A percentile compares a stretch with the other conserved stretches of the same genome.
Conservation (phyloP, 2,329 filamentous ascomycete genomes). For the Emergomyces africanus region DNA sequence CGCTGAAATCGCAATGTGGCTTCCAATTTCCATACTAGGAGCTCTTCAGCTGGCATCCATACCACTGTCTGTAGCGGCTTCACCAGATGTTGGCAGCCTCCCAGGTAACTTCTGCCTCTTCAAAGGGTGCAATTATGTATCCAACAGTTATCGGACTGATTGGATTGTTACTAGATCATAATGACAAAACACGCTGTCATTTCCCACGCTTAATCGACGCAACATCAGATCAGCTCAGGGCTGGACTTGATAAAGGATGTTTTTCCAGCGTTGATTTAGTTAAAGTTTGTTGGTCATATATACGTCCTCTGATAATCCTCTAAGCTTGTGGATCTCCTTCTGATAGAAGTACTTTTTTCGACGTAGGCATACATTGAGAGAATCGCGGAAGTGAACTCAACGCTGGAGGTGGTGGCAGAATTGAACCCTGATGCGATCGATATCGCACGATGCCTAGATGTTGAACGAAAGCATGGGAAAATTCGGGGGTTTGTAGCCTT, state of each 20-base stretch:
- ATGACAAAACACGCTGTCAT: not conserved
- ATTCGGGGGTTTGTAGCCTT: constrained; percentile 28
- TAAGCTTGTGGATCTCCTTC: not conserved
- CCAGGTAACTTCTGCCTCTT: not conserved
- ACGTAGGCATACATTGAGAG: constrained; percentile 37
- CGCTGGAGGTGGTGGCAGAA: constrained; percentile 40
- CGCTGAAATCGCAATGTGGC: not conserved
- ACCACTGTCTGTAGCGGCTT: not conserved
- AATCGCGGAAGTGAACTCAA: constrained; percentile 42
- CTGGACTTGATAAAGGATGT: constrained; percentile 35
- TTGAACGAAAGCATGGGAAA: constrained; percentile 35
- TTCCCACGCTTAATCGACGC: constrained; percentile 36
- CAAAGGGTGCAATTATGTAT: not conserved
- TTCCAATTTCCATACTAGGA: not conserved
- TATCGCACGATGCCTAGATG: constrained; percentile 38
- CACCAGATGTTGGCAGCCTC: not conserved
- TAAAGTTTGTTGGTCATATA: constrained; percentile 15
- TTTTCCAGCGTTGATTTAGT: constrained; percentile 48
- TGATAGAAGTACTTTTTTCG: not conserved
- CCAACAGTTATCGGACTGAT: not conserved
- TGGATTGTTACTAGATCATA: not conserved
- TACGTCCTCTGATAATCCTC: not conserved
- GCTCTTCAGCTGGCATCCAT: not conserved
- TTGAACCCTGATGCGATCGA: constrained; percentile 42
- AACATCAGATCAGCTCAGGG: constrained; percentile 37